Base-by-base conservation (phyloP, 1,284 basidiomycete species). In the Cutaneotrichosporon cutaneum region DNA sequence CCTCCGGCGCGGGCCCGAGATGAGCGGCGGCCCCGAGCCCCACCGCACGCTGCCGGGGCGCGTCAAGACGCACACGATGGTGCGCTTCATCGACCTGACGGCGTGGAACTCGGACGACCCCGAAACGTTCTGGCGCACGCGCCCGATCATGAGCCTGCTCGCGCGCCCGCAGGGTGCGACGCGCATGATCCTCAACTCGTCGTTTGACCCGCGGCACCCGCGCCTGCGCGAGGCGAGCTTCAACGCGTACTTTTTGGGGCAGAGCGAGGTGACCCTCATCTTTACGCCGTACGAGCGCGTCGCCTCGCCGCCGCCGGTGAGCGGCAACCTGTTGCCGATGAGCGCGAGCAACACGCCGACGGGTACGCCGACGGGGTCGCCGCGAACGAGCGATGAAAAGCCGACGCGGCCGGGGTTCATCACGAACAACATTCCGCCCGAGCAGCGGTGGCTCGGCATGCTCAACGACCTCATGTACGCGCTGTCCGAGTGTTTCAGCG, bases 31-130 rank as follows among this genome's bases (percentile, higher is more conserved):
- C 7, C 18, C 32, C 21, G 45, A 56, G n/a, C 45, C 55, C 18
- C 42, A 26, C 9, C 55, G 21, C 6, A 35, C 45, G 7, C n/a
- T 56, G 3, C 45, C 55, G 1, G 14, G 32, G 8, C 45, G 45
- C 14, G 10, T 56, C 32, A 18, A 22, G 18, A 21, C 55, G 2
- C 21, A 45, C 4, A 47, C 24, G 30, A 32, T 56, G 5, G 24
- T 56, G 6, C 55, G 55, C 55, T 56, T 56, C 32, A 33, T 56
- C 55, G 55, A 56, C 55, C 14, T 56, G 26, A 56, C 55, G 21
- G 55, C 55, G 13, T 56, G 47, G 44, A 56, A 56, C 44, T 48
- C 55, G n/a, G 27, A 56, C 55, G 55, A 56, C 11, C 55, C 55
- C 14, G 44, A 56, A 2, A 21, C 18, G 13, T 56, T 35, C 22